A percentile compares a stretch with the other conserved stretches of the same genome.
phyloP scores from a whole-genome alignment of 2,329 filamentous ascomycete genomes.

The Lecanoromycetidae sp. region DNA sequence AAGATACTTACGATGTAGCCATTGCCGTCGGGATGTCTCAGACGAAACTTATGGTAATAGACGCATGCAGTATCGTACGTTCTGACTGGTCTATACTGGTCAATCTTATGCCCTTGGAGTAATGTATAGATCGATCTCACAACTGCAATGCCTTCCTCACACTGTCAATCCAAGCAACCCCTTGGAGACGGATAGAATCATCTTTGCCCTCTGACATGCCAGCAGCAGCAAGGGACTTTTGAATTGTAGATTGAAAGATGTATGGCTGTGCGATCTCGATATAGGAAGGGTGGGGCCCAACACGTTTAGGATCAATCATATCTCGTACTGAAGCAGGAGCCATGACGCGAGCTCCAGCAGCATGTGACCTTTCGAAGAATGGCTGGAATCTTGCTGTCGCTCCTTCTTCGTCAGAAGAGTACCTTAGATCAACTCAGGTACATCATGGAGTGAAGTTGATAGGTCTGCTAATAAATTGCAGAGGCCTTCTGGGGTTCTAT shows the following conservation, averaged over 20 bases:
- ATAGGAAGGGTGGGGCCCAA: constrained; percentile 46
- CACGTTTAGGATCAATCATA: constrained; percentile 1
- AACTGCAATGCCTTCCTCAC: constrained; percentile 67
- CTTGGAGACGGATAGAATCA: constrained; percentile 68
- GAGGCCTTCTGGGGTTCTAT: neutral
- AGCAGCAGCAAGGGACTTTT: constrained; percentile 56
- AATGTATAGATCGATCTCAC: constrained; percentile 47
- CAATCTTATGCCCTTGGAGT: neutral
- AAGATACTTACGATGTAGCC: constrained; percentile 43
- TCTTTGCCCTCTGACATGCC: constrained; percentile 67
- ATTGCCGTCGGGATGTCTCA: constrained; percentile 72
- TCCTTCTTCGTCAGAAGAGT: too few species aligned
- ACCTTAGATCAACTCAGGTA: too few species aligned
- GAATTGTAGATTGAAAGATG: constrained; percentile 68
- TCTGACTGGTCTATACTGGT: constrained; percentile 55
- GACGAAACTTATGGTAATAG: constrained; percentile 88
- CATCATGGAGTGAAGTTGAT: neutral
- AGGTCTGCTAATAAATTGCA: neutral
- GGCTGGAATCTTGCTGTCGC: too few species aligned
- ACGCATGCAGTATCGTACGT: constrained; percentile 86
- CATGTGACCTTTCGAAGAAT: too few species aligned
- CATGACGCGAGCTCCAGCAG: too few species aligned
- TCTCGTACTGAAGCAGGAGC: constrained; percentile 10
- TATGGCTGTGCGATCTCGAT: constrained; percentile 61
- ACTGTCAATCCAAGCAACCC: constrained; percentile 78